These are phyloP conservation scores for Ustilago lituana DNA, from an alignment of 1,284 basidiomycete genomes.

Conservation along the genomic window DNA sequence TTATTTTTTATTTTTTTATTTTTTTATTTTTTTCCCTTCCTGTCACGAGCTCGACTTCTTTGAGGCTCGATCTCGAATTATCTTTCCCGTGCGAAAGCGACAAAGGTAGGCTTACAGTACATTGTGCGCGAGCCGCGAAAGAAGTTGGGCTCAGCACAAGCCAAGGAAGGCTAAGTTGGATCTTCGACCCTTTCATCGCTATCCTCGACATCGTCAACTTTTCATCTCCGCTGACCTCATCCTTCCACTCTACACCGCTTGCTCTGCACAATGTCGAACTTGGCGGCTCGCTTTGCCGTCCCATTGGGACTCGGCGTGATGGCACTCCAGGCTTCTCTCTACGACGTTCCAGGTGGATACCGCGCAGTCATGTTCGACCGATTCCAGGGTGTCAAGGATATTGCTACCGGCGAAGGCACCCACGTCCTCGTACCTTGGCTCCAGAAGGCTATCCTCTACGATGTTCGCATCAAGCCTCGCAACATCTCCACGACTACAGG, in stretches of 20 bases:
- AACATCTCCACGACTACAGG: constrained; percentile 97
- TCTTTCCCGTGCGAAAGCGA: constrained; percentile 17
- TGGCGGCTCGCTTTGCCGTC: constrained; percentile 58
- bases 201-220: too few species aligned
- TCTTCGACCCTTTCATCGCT: constrained; percentile 4
- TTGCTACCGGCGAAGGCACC: constrained; percentile 77
- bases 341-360: constrained; percentile 74
- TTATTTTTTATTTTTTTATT: background rate
- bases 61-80: background rate
- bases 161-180: constrained; percentile 11
- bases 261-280: constrained; percentile 33
- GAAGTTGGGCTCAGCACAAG: constrained; percentile 46
- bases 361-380: constrained; percentile 98
- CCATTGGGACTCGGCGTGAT: constrained; percentile 66
- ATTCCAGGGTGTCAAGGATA: constrained; percentile 81
- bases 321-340: constrained; percentile 66
- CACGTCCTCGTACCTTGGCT: constrained; percentile 96
- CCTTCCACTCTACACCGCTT: background rate
- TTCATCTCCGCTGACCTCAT: too few species aligned
- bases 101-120: constrained; percentile 27
- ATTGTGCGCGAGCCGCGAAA: constrained; percentile 13
- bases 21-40: constrained; percentile 3
- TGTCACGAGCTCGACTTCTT: too few species aligned
- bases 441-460: constrained; percentile 88
- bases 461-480: constrained; percentile 92